phyloP scores from a whole-genome alignment of 768 basidiomycete genomes.

The Russula brevipes region DNA sequence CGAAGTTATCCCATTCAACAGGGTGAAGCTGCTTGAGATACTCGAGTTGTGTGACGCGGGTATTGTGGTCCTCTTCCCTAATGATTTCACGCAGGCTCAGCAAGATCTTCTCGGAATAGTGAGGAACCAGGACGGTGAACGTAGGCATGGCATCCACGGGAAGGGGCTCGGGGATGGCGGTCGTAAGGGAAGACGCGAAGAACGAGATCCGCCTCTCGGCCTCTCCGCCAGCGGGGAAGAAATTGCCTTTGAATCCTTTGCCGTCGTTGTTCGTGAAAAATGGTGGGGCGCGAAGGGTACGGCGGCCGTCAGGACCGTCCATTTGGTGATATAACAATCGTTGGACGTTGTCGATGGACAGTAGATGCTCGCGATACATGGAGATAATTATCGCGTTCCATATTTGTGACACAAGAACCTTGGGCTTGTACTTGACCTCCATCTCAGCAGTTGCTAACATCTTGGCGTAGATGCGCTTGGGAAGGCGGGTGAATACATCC shows the following conservation, averaged over 20 bases:
- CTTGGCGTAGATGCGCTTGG: conserved; percentile 98
- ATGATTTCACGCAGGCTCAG: conserved; percentile 97
- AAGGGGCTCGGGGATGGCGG: conserved; percentile 89
- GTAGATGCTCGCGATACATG: conserved; percentile 98
- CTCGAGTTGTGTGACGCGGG: conserved; percentile 94
- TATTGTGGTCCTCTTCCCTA: conserved; percentile 93
- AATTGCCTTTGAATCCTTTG: conserved; percentile 65
- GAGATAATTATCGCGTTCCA: conserved; percentile 99
- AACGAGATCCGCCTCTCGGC: conserved; percentile 98
- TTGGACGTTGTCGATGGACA: conserved; percentile 98
- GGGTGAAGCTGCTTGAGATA: conserved; percentile 98
- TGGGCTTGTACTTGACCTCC: conserved; percentile 99
- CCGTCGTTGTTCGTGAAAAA: conserved; percentile 94
- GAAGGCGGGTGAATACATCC: conserved; percentile 92
- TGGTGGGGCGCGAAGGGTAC: conserved; percentile 91
- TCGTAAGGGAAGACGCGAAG: conserved; percentile 96
- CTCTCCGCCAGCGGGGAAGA: conserved; percentile 92
- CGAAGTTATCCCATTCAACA: conserved; percentile 99
- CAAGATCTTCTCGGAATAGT: conserved; percentile 98
- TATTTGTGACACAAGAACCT: conserved; percentile 96
- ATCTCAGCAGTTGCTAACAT: conserved; percentile 92
- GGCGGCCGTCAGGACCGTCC: conserved; percentile 80
- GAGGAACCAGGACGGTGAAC: conserved; percentile 98
- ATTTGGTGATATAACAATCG: conserved; percentile 96
- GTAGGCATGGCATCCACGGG: conserved; percentile 99